A percentile compares a stretch with the other conserved stretches of the same genome.
These are phyloP conservation scores for Penicillium soppii DNA, from an alignment of 495 filamentous ascomycete genomes.

Conservation along the genomic window DNA sequence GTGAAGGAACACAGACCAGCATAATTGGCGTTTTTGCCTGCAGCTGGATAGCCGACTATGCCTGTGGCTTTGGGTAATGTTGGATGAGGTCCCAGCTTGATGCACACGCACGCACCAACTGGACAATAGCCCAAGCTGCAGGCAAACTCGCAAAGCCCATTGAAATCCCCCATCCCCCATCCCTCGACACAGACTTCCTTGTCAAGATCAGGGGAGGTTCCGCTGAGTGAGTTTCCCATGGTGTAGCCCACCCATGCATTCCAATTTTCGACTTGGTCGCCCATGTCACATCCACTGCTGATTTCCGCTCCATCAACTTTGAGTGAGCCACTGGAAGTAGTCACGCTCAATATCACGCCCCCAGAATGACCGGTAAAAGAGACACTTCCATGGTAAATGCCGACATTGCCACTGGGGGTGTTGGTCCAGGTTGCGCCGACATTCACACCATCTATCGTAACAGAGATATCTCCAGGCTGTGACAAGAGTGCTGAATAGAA, in stretches of 20 bases:
- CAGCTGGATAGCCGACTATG: conserved; percentile 12
- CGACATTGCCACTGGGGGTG: conserved; percentile 27
- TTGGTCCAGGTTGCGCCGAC: conserved; percentile 29
- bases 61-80: conserved; percentile 3
- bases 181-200: neutral
- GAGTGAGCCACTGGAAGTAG: no score
- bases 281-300: neutral
- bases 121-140: conserved; percentile 19
- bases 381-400: conserved; percentile 48
- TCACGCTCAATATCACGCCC: neutral
- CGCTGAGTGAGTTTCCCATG: neutral
- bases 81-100: conserved; percentile 3
- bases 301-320: neutral
- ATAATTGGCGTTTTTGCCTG: conserved; percentile 6
- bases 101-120: conserved; percentile 14
- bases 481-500: neutral
- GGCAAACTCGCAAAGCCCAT: conserved; percentile 11
- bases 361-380: conserved; percentile 47
- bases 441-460: conserved; percentile 25
- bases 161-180: conserved; percentile 1
- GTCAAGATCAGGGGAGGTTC: neutral
- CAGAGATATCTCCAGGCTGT: conserved; percentile 22
- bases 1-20: conserved; percentile 6
- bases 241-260: neutral
- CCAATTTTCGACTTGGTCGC: neutral